phyloP scores from a whole-genome alignment of 106 monocot species.

The Allium fistulosum region DNA sequence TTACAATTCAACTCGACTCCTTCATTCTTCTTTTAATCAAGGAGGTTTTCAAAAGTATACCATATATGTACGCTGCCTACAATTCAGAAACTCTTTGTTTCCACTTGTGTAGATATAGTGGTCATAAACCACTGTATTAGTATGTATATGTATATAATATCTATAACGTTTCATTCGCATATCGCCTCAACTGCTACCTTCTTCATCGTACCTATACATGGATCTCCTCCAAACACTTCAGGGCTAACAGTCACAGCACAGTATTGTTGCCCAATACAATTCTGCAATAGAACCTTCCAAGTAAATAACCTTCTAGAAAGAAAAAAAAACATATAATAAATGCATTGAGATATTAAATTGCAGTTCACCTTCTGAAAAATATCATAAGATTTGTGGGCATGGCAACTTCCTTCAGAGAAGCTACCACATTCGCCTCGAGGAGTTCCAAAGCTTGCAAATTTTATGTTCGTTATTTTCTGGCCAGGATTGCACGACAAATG shows the following conservation, averaged over 20 bases:
- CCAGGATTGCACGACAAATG: constrained; percentile 46
- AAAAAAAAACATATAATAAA: background rate
- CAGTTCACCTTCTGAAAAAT: constrained; percentile 45
- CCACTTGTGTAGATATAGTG: background rate
- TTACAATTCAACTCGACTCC: too few species aligned
- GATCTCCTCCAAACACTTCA: constrained; percentile 59
- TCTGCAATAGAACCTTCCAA: constrained; percentile 29
- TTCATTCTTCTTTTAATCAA: too few species aligned
- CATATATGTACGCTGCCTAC: too few species aligned
- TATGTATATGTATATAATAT: background rate
- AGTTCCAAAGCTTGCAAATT: constrained; percentile 81
- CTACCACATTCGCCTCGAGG: constrained; percentile 52
- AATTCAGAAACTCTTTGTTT: background rate
- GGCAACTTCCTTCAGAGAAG: constrained; percentile 53
- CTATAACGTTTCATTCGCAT: constrained; percentile 16
- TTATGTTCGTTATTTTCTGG: constrained; percentile 40
- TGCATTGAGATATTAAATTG: background rate
- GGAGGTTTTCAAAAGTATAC: too few species aligned
- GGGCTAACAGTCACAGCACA: constrained; percentile 40
- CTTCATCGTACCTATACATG: constrained; percentile 61
- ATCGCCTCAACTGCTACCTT: constrained; percentile 47
- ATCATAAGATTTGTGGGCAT: constrained; percentile 70
- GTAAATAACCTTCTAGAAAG: background rate
- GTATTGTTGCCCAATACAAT: constrained; percentile 41
- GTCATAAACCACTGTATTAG: background rate